A percentile compares a stretch with the other conserved stretches of the same genome.
phyloP scores from a whole-genome alignment of 768 basidiomycete genomes.

The Podaxis pistillaris region DNA sequence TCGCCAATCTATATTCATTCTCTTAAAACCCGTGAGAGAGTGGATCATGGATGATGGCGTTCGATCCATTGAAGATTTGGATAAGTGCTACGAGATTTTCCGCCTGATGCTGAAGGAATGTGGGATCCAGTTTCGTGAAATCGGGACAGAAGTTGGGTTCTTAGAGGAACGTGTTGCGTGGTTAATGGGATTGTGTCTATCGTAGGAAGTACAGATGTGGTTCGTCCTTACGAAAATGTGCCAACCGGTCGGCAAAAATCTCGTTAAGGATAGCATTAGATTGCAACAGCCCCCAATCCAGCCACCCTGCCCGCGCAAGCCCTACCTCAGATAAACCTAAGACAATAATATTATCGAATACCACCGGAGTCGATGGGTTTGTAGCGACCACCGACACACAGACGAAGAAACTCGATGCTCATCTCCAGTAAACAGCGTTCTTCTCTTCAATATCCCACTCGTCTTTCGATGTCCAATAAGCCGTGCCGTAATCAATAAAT shows the following conservation, averaged over 20 bases:
- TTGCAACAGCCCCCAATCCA: no score
- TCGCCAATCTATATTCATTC: constrained; percentile 46
- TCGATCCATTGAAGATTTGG: constrained; percentile 50
- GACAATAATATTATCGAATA: no score
- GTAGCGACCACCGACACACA: no score
- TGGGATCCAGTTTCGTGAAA: constrained; percentile 40
- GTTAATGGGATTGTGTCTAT: constrained; percentile 18
- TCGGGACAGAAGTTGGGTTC: constrained; percentile 44
- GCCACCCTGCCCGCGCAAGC: no score
- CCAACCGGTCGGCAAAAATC: no score
- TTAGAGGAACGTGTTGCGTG: constrained; percentile 35
- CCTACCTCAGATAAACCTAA: no score
- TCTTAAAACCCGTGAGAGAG: constrained; percentile 53
- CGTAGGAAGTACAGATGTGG: constrained; percentile 7
- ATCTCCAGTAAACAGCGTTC: constrained; percentile 7
- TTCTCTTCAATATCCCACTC: background rate
- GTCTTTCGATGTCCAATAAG: constrained; percentile 3
- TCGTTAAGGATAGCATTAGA: no score
- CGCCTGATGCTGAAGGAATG: constrained; percentile 37
- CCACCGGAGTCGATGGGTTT: no score
- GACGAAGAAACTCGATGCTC: background rate
- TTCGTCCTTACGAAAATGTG: background rate
- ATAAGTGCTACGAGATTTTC: constrained; percentile 37
- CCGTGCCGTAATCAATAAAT: constrained; percentile 54
- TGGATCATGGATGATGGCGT: constrained; percentile 68